Conservation (phyloP, 345 rosid species). For the Eutrema japonicum region DNA sequence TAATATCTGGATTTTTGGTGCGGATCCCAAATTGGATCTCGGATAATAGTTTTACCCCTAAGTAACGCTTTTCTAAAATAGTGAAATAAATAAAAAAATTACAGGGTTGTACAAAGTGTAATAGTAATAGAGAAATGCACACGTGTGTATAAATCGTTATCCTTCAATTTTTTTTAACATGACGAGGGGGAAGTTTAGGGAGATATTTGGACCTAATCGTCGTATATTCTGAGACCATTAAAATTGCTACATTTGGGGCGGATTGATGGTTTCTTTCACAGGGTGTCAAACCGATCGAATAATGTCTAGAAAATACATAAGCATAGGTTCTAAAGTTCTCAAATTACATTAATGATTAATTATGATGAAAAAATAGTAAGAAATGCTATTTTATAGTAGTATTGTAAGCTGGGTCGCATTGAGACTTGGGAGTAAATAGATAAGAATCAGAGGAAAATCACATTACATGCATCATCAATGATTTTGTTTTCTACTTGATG, state of each 20-base stretch:
- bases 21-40: too few relatives aligned
- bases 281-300: not conserved
- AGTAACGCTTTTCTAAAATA: not conserved
- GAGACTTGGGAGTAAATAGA: not conserved
- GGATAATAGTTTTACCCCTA: too few relatives aligned
- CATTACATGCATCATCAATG: not conserved
- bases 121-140: not conserved
- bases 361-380: not conserved
- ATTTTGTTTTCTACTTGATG: not conserved
- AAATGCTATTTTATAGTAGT: not conserved
- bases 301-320: not conserved
- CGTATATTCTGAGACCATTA: not conserved
- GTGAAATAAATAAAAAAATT: not conserved
- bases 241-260: conserved; percentile 17
- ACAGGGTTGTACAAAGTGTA: not conserved
- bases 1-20: too few relatives aligned
- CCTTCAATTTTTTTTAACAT: not conserved
- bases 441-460: not conserved
- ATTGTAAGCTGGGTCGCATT: conserved; percentile 4
- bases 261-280: not conserved
- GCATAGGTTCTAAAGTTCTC: not conserved
- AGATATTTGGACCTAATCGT: not conserved
- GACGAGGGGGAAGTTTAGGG: conserved; percentile 1
- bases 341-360: not conserved
- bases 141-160: not conserved